Conservation (phyloP, 1,284 basidiomycete genomes). For the Fomes fomentarius region DNA sequence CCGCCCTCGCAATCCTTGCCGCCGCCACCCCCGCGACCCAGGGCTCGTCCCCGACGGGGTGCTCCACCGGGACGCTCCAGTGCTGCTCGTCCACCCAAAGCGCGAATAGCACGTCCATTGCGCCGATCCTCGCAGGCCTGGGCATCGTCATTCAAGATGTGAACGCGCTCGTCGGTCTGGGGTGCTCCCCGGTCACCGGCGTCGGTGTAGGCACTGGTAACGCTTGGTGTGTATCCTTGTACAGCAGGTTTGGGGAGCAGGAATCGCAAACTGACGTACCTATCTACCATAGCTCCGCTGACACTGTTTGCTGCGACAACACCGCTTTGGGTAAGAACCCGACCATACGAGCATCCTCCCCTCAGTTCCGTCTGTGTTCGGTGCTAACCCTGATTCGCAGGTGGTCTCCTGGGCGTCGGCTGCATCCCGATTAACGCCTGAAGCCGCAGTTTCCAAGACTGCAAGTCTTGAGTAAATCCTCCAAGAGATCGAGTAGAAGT, state of each 20-base stretch:
- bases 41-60: neutral
- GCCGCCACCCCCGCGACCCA: neutral
- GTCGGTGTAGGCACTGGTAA: conserved; percentile 22
- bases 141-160: conserved; percentile 29
- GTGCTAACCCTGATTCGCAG: no score
- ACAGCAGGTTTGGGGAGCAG: neutral
- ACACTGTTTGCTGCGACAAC: conserved; percentile 31
- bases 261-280: neutral
- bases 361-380: no score
- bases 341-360: no score
- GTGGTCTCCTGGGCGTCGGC: no score
- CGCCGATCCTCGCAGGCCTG: conserved; percentile 7
- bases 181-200: conserved; percentile 30
- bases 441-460: no score
- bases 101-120: neutral
- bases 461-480: no score
- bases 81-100: neutral
- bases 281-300: conserved; percentile 5
- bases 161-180: conserved; percentile 29
- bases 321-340: conserved; percentile 23
- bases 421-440: no score
- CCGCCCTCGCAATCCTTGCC: neutral
- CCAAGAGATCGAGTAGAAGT: no score
- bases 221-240: conserved; percentile 2
- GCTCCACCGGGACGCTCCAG: neutral